Percentiles rank a stretch among this genome's conserved stretches.
Conservation (phyloP, 106 monocot species). For the Dendrobium huoshanense region DNA sequence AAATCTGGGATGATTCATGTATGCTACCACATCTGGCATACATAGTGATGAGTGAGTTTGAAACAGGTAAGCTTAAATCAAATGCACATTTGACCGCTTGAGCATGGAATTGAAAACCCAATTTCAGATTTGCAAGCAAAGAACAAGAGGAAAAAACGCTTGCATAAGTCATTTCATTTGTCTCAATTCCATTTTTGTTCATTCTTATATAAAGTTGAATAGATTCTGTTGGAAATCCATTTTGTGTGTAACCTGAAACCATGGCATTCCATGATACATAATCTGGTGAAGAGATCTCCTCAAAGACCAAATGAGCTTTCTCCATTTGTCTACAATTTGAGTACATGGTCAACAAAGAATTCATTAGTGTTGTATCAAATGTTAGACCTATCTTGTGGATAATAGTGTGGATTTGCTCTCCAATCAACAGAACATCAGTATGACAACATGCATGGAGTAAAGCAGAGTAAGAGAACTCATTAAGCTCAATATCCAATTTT, state of each 20-base stretch:
- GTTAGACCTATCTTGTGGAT: conserved; percentile 24
- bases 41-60: conserved; percentile 39
- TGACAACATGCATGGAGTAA: conserved; percentile 25
- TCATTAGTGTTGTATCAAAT: conserved; percentile 30
- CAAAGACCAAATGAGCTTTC: conserved; percentile 17
- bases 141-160: conserved; percentile 30
- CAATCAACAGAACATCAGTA: not conserved
- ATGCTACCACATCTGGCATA: conserved; percentile 31
- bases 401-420: conserved; percentile 26
- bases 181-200: conserved; percentile 14
- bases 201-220: conserved; percentile 14
- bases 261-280: conserved; percentile 36
- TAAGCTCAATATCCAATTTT: conserved; percentile 14
- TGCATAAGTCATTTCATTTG: conserved; percentile 31
- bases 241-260: conserved; percentile 34
- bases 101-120: conserved; percentile 29
- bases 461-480: conserved; percentile 35
- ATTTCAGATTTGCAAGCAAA: conserved; percentile 16
- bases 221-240: conserved; percentile 32
- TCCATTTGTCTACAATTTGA: conserved; percentile 21
- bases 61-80: conserved; percentile 17
- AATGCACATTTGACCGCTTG: conserved; percentile 22
- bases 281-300: conserved; percentile 29
- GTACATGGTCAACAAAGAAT: conserved; percentile 36
- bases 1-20: conserved; percentile 16